A percentile compares a stretch with the other conserved stretches of the same genome.
These are phyloP conservation scores for Dichotomocladium elegans DNA, from an alignment of 371 early-diverging fungal genomes.

Conservation along the genomic window DNA sequence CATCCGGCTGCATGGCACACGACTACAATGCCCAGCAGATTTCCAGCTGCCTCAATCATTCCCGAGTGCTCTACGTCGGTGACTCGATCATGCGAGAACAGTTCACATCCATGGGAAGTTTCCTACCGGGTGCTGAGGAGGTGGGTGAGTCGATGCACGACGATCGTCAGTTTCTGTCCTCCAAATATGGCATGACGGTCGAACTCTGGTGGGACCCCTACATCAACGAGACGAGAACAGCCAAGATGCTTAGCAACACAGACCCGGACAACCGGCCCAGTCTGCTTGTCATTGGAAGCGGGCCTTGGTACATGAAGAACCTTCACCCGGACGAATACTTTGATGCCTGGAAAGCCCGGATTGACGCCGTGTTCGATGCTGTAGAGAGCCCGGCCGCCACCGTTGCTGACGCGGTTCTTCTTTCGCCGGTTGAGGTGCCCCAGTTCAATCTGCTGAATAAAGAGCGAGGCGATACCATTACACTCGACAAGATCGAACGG, in stretches of 20 bases:
- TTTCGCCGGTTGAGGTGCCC: slow-evolving; percentile 37
- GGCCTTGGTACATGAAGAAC: slow-evolving; percentile 56
- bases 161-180: slow-evolving; percentile 23
- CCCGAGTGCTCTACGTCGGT: slow-evolving; percentile 56
- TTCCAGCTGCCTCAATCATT: slow-evolving; percentile 34
- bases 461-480: slow-evolving; percentile 34
- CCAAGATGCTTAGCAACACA: slow-evolving; percentile 18
- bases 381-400: slow-evolving; percentile 10
- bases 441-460: slow-evolving; percentile 25
- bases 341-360: slow-evolving; percentile 37
- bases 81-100: slow-evolving; percentile 63
- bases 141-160: slow-evolving; percentile 28
- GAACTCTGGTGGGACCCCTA: slow-evolving; percentile 69
- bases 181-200: slow-evolving; percentile 25
- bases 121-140: slow-evolving; percentile 26
- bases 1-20: slow-evolving; percentile 55
- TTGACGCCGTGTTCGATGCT: slow-evolving; percentile 36
- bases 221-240: slow-evolving; percentile 44
- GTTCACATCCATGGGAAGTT: slow-evolving; percentile 46
- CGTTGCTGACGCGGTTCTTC: slow-evolving; percentile 31
- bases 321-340: slow-evolving; percentile 29
- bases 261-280: slow-evolving; percentile 23
- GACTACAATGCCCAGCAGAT: slow-evolving; percentile 39
- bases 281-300: slow-evolving; percentile 51
- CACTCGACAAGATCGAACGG: slow-evolving; percentile 32